phyloP scores from a whole-genome alignment of 805 yeast species.

The Sugiyamaella marilandica region DNA sequence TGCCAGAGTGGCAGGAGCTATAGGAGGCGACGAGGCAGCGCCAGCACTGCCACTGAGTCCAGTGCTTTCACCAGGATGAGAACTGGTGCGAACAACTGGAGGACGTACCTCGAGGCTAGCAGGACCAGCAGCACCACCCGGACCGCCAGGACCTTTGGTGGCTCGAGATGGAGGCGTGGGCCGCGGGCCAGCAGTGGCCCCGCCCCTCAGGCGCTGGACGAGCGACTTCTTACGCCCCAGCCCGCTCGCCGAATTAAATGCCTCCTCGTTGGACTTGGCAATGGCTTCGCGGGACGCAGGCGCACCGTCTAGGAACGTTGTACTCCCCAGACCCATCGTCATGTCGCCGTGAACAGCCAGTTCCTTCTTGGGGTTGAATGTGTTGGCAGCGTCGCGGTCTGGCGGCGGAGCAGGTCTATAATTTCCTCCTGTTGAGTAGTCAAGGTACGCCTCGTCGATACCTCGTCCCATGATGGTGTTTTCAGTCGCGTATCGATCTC shows the following conservation, averaged over 20 bases:
- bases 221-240: conserved; percentile 81
- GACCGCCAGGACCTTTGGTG: neutral
- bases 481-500: conserved; percentile 40
- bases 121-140: neutral
- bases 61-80: conserved; percentile 15
- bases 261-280: conserved; percentile 26
- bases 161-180: conserved; percentile 3
- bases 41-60: conserved; percentile 5
- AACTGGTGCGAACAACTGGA: conserved; percentile 17
- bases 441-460: conserved; percentile 45
- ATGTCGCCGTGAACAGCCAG: conserved; percentile 78
- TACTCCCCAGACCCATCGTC: conserved; percentile 83
- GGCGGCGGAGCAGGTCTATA: conserved; percentile 1
- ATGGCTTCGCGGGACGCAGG: conserved; percentile 66
- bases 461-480: conserved; percentile 73
- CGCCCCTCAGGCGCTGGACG: conserved; percentile 54
- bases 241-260: conserved; percentile 37
- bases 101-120: conserved; percentile 5
- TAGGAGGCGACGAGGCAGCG: conserved; percentile 13
- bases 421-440: conserved; percentile 25
- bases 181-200: conserved; percentile 22
- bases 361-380: conserved; percentile 70
- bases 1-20: neutral
- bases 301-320: conserved; percentile 93
- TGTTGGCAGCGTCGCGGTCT: conserved; percentile 3